Percentiles rank a stretch among this genome's conserved stretches.
phyloP scores from a whole-genome alignment of 2,329 filamentous ascomycete genomes.

The Epichloe aotearoae region DNA sequence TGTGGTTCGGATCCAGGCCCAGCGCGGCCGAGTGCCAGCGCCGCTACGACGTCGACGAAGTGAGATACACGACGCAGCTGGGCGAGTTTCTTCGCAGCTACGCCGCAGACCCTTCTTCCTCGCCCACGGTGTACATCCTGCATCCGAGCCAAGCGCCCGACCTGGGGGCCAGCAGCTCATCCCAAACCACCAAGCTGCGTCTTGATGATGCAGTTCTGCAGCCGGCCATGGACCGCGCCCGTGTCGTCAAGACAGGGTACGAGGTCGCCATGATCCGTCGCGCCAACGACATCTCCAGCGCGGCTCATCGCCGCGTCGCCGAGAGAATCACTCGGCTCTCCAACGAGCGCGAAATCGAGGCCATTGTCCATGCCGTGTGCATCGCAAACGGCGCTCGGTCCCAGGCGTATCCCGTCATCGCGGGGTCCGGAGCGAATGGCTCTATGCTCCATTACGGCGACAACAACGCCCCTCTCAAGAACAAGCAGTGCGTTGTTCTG shows the following conservation, averaged over 20 bases:
- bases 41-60: slow-evolving; percentile 57
- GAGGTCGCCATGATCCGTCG: slow-evolving; percentile 71
- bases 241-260: slow-evolving; percentile 74
- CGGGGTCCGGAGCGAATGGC: slow-evolving; percentile 69
- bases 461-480: slow-evolving; percentile 60
- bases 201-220: slow-evolving; percentile 43
- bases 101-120: slow-evolving; percentile 25
- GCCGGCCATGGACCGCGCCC: slow-evolving; percentile 63
- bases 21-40: slow-evolving; percentile 46
- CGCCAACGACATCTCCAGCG: slow-evolving; percentile 67
- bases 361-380: slow-evolving; percentile 60
- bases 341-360: slow-evolving; percentile 77
- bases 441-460: slow-evolving; percentile 75
- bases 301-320: slow-evolving; percentile 64
- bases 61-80: slow-evolving; percentile 46
- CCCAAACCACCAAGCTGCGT: slow-evolving; percentile 14
- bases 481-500: slow-evolving; percentile 63
- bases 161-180: background rate
- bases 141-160: slow-evolving; percentile 30
- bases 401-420: slow-evolving; percentile 83
- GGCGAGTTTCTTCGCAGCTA: slow-evolving; percentile 27
- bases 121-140: slow-evolving; percentile 30
- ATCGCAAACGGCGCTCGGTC: slow-evolving; percentile 57
- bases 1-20: slow-evolving; percentile 52
- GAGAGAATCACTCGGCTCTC: slow-evolving; percentile 45